Percentiles rank a stretch among this genome's conserved stretches.
phyloP scores from a whole-genome alignment of 176 grass and related monocot species.

The Calamus simplicifolius region DNA sequence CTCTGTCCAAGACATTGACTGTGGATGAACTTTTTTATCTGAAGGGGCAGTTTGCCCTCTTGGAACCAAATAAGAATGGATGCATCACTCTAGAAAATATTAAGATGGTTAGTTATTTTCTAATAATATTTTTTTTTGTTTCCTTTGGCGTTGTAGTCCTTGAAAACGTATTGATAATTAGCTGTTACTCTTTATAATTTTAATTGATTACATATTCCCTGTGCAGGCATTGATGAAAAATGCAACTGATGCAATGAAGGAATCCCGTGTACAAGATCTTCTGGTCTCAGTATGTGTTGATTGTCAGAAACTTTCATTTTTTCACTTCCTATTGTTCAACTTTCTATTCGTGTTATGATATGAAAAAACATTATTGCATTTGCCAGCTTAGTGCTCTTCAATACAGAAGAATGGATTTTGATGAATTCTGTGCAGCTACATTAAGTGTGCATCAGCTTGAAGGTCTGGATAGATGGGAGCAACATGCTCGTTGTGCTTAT shows the following conservation, averaged over 20 bases:
- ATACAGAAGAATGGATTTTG: slow-evolving; percentile 84
- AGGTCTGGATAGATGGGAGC: slow-evolving; percentile 83
- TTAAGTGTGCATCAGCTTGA: slow-evolving; percentile 78
- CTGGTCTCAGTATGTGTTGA: slow-evolving; percentile 44
- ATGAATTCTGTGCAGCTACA: slow-evolving; percentile 71
- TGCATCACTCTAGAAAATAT: slow-evolving; percentile 77
- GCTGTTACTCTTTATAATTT: neutral
- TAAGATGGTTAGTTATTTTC: slow-evolving; percentile 46
- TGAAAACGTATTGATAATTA: too few relatives aligned
- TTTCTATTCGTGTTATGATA: neutral
- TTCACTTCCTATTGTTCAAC: slow-evolving; percentile 5
- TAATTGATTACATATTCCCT: neutral
- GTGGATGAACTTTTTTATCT: slow-evolving; percentile 80
- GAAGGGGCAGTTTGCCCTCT: slow-evolving; percentile 59
- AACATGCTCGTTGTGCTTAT: slow-evolving; percentile 67
- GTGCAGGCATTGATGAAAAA: slow-evolving; percentile 54
- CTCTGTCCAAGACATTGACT: slow-evolving; percentile 68
- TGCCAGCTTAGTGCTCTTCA: slow-evolving; percentile 60
- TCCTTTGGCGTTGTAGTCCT: too few relatives aligned
- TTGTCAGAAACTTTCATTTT: slow-evolving; percentile 1
- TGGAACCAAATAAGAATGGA: slow-evolving; percentile 65
- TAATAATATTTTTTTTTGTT: too few relatives aligned
- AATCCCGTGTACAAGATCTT: slow-evolving; percentile 65
- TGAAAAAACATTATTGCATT: too few relatives aligned
- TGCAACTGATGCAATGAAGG: slow-evolving; percentile 74